phyloP scores from a whole-genome alignment of 1,284 basidiomycete species.

The Ceratobasidium sp. region DNA sequence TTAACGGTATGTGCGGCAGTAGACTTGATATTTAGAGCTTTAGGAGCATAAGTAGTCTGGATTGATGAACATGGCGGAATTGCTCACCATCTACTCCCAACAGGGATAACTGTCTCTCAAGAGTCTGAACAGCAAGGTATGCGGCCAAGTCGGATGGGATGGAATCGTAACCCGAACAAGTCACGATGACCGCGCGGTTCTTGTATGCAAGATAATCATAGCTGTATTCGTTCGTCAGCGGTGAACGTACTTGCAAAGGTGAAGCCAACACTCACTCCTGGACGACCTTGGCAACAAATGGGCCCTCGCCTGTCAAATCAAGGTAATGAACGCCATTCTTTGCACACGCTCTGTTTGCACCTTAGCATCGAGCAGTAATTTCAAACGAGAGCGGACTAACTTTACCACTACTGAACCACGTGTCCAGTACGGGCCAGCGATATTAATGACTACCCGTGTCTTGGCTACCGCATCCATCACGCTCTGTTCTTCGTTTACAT shows the following conservation, averaged over 20 bases:
- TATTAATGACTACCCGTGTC: constrained; percentile 38
- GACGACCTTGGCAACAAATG: constrained; percentile 62
- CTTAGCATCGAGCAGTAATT: not conserved
- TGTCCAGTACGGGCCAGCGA: constrained; percentile 40
- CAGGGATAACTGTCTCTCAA: constrained; percentile 51
- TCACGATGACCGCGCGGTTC: constrained; percentile 71
- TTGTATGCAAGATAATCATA: constrained; percentile 70
- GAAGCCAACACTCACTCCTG: constrained; percentile 55
- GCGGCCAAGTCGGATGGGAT: constrained; percentile 70
- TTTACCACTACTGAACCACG: constrained; percentile 37
- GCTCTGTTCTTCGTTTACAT: constrained; percentile 35
- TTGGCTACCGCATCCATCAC: constrained; percentile 29
- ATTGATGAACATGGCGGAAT: too few species aligned
- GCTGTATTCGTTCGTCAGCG: too few species aligned
- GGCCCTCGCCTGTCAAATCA: constrained; percentile 64
- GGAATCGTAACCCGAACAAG: constrained; percentile 74
- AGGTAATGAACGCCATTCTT: constrained; percentile 65
- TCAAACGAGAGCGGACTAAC: not conserved
- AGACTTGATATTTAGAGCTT: constrained; percentile 46
- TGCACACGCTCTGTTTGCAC: constrained; percentile 61
- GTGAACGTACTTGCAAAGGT: too few species aligned
- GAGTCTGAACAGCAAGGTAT: constrained; percentile 60
- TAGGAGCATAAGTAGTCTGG: too few species aligned
- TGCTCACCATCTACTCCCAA: constrained; percentile 45
- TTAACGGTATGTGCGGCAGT: constrained; percentile 58